Percentiles rank a stretch among this genome's conserved stretches.
Conservation (phyloP, 1,139 yeast species). For the Saccharomycopsis hybrid region DNA sequence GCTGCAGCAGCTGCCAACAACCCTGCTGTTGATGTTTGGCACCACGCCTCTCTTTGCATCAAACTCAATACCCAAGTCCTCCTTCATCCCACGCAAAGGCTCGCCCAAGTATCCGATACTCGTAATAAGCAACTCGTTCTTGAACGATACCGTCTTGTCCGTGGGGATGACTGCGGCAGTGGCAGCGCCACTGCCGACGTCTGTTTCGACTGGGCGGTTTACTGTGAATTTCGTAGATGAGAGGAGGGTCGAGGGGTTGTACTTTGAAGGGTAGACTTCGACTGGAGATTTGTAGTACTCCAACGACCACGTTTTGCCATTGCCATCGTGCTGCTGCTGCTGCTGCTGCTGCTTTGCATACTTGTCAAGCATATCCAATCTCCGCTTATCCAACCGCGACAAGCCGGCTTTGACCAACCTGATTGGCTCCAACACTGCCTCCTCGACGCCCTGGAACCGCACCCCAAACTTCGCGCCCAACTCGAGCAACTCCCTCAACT, state of each 20-base stretch:
- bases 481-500: constrained; percentile 75
- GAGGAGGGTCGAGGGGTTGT: constrained; percentile 34
- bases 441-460: constrained; percentile 47
- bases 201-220: constrained; percentile 36
- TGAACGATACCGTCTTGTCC: constrained; percentile 33
- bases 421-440: constrained; percentile 36
- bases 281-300: constrained; percentile 66
- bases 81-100: constrained; percentile 51
- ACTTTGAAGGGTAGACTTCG: constrained; percentile 36
- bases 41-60: constrained; percentile 46
- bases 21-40: constrained; percentile 56
- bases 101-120: constrained; percentile 81
- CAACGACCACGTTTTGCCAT: constrained; percentile 61
- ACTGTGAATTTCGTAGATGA: constrained; percentile 43
- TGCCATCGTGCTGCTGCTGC: too few relatives aligned
- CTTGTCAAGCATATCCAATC: constrained; percentile 57
- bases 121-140: constrained; percentile 66
- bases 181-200: constrained; percentile 25
- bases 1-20: constrained; percentile 34
- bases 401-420: constrained; percentile 36
- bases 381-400: constrained; percentile 64
- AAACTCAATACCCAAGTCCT: constrained; percentile 50
- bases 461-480: constrained; percentile 47
- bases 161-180: constrained; percentile 41
- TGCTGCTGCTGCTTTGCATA: constrained; percentile 33